phyloP scores from a whole-genome alignment of 1,284 basidiomycete species.

The Bjerkandera adusta region DNA sequence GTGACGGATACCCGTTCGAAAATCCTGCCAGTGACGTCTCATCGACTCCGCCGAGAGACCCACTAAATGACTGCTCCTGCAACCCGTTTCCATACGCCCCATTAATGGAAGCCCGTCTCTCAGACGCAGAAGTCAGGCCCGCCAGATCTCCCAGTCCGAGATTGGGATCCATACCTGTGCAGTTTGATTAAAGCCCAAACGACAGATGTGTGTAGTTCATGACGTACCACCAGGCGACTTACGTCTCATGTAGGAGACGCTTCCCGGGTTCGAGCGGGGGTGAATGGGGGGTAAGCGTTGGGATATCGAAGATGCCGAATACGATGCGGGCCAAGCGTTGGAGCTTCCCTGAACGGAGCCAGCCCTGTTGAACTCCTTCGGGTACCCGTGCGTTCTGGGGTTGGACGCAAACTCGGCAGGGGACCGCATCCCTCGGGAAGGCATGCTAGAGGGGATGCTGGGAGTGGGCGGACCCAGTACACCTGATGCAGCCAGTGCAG shows the following conservation, averaged over 20 bases:
- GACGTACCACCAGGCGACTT: slow-evolving; percentile 22
- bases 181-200: neutral
- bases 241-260: slow-evolving; percentile 24
- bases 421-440: slow-evolving; percentile 24
- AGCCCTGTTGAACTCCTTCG: slow-evolving; percentile 24
- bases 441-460: slow-evolving; percentile 28
- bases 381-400: slow-evolving; percentile 23
- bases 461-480: slow-evolving; percentile 36
- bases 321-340: slow-evolving; percentile 27
- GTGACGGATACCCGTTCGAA: slow-evolving; percentile 9
- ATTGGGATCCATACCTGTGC: slow-evolving; percentile 10
- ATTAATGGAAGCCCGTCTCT: slow-evolving; percentile 22
- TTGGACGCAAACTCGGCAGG: slow-evolving; percentile 29
- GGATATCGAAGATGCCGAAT: slow-evolving; percentile 25
- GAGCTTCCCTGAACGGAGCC: slow-evolving; percentile 14
- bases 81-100: no score
- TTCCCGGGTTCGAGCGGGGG: slow-evolving; percentile 24
- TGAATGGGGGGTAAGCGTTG: slow-evolving; percentile 28
- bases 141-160: slow-evolving; percentile 4
- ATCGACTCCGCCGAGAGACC: no score
- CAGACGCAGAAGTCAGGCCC: slow-evolving; percentile 10
- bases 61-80: slow-evolving; percentile 4
- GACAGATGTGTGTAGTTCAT: neutral
- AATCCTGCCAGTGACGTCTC: slow-evolving; percentile 9
- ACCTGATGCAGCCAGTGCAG: slow-evolving; percentile 57